Base-by-base conservation (phyloP, 805 yeast genomes). In the Maudiozyma turicensis region DNA sequence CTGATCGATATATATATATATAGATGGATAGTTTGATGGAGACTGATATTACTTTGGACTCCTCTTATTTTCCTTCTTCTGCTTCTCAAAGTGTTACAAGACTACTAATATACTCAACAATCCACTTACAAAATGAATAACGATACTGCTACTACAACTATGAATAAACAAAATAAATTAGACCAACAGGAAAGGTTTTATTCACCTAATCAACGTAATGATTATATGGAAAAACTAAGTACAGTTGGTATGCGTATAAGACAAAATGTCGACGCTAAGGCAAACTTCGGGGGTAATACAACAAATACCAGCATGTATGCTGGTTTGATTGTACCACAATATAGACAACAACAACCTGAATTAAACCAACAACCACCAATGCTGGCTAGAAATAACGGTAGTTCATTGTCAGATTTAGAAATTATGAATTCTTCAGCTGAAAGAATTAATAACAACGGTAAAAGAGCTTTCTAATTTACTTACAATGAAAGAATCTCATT, bases 241-340 rank as follows among this genome's bases (percentile, higher is more conserved):
- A 74, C 81, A 0, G 59, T 83, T 6, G 89, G 88, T 0, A 83
- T 82, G 87, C 72, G 87, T 53, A 78, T 84, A 50, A 74, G 91
- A 58, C 81, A 82, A 55, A 72, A 84, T 2, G 78, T 84, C 15
- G 43, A 40, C 32, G 13, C 33, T 29, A 40, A 29, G 6, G 28
- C 43, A 40, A 9, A 14, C 3, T n/a, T n/a, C 9, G 13, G 31
- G 5, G 14, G 43, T 29, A 7, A 26, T 7, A n/a, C 14, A 6
- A 11, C 42, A 11, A 30, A 44, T 34, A 56, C 52, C 30, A 61
- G 52, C 50, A 57, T 54, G 50, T 59, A 54, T 54, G 56, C 66
- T 3, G 47, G 54, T 8, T 47, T 55, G 8, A 58, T 55, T 30
- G 60, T 53, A 39, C 65, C 66, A 10, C 60, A 59, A 15, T 61